Percentiles rank a stretch among this genome's conserved stretches.
These are phyloP conservation scores for Sporisorium reilianum DNA, from an alignment of 1,284 basidiomycete genomes.

Conservation along the genomic window DNA sequence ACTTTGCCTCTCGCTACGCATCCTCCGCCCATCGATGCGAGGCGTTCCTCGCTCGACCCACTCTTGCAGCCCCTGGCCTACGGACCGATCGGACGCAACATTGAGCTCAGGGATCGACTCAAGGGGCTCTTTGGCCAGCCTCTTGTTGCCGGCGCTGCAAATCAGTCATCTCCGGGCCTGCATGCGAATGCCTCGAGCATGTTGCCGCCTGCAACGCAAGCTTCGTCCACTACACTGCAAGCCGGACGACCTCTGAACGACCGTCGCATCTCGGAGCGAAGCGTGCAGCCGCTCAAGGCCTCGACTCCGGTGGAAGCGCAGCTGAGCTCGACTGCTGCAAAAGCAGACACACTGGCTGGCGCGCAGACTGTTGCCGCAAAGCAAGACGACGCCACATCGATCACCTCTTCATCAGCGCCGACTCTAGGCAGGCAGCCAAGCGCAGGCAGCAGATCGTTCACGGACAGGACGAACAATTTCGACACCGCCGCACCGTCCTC, in stretches of 20 bases:
- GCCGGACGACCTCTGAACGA: background rate
- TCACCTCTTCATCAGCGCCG: background rate
- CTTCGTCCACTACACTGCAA: constrained; percentile 1
- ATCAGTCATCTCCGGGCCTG: background rate
- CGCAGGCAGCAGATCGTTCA: background rate
- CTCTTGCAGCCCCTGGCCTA: constrained; percentile 34
- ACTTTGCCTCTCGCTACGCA: background rate
- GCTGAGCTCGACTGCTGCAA: background rate
- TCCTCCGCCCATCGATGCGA: background rate
- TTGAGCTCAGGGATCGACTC: constrained; percentile 36
- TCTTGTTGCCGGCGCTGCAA: constrained; percentile 20
- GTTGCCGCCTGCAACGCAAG: background rate
- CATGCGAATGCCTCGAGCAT: background rate
- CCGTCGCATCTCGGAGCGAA: constrained; percentile 1
- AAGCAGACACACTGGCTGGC: background rate
- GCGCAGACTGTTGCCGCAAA: background rate
- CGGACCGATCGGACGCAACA: constrained; percentile 20
- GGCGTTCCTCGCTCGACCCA: constrained; percentile 28
- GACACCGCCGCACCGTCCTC: background rate
- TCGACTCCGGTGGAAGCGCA: background rate
- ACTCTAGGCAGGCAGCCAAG: constrained; percentile 9
- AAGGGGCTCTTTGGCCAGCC: constrained; percentile 52
- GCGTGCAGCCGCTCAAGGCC: background rate
- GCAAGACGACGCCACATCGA: constrained; percentile 2
- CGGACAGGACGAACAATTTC: background rate